Base-by-base conservation (phyloP, 2,329 filamentous ascomycete genomes). In the Ceratocystiopsis minuta region DNA sequence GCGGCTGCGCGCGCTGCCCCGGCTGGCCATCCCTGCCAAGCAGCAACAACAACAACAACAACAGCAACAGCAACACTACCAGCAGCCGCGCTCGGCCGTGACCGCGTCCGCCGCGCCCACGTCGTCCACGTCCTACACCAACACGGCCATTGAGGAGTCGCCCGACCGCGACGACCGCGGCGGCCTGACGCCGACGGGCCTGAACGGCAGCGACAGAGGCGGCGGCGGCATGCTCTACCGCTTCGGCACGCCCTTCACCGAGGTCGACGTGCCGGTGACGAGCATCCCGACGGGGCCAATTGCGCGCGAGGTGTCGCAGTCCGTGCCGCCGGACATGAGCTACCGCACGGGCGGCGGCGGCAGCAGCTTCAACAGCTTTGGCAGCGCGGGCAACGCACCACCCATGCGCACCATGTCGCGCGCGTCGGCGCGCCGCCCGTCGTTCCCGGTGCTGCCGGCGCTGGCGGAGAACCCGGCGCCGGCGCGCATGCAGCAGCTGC, bases 321-420 rank as follows among this genome's bases (percentile, higher is more conserved):
- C 87, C 6, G 88, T 95, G 0, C 88, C 88, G 36, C 88, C 88
- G 7, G 78, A 93, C 61, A 94, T 95, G 86, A 78, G 75, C 56
- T 94, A 80, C 64, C 73, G 76, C 31, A 20, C 20, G 20, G 20
- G 20, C 54, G 45, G 52, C 57, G 12, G 5, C 36, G 36, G 12
- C 36, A 37, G 7, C 20, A 20, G 7, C 36, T 4, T 3, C 46
- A 50, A 6, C 33, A 16, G 17, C 38, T 2, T 12, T 31, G 18
- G 16, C 31, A n/a, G 11, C 38, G 18, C 11, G 31, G 51, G 44
- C 55, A 36, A 11, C 34, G 16, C 13, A 6, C 16, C 58, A 20
- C 56, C 54, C 34, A 38, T 57, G 32, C 65, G 68, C 20, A 67
- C 66, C 36, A 62, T 68, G 49, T 74, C 70, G 38, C 69, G 71